Percentiles rank a stretch among this genome's conserved stretches.
phyloP scores from a whole-genome alignment of 441 rosid species.

The Adansonia rubrostipa region DNA sequence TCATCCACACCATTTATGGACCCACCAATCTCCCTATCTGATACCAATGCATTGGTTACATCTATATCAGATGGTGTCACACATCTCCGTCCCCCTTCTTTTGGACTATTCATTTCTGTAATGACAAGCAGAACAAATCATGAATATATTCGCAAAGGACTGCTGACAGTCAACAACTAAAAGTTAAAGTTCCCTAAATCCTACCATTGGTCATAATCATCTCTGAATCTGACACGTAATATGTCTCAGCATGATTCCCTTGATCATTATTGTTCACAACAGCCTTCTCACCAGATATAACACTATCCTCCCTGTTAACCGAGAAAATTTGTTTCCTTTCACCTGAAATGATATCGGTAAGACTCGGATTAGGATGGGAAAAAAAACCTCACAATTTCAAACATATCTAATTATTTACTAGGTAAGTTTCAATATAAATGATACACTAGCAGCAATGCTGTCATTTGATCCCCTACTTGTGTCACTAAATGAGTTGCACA shows the following conservation, averaged over 20 bases:
- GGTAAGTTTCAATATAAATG: background rate
- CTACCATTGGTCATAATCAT: slow-evolving; percentile 26
- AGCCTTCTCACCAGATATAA: slow-evolving; percentile 17
- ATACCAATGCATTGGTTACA: slow-evolving; percentile 24
- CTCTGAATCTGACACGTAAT: background rate
- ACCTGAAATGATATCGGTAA: slow-evolving; percentile 12
- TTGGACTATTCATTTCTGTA: slow-evolving; percentile 19
- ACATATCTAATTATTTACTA: background rate
- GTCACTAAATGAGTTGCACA: slow-evolving; percentile 45
- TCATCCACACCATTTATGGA: slow-evolving; percentile 9
- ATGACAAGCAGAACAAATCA: slow-evolving; percentile 17
- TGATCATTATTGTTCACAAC: background rate
- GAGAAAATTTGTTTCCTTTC: slow-evolving; percentile 18
- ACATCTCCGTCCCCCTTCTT: slow-evolving; percentile 15
- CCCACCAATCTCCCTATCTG: slow-evolving; percentile 22
- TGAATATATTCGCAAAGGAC: background rate
- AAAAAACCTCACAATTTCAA: background rate
- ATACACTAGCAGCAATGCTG: slow-evolving; percentile 43
- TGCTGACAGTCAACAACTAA: background rate
- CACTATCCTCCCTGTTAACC: slow-evolving; percentile 14
- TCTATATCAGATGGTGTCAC: slow-evolving; percentile 22
- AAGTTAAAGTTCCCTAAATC: slow-evolving; percentile 6
- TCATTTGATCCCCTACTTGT: slow-evolving; percentile 50
- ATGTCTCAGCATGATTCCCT: slow-evolving; percentile 20
- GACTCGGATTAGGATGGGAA: background rate